Base-by-base conservation (phyloP, 495 filamentous ascomycete species). In the Massariosphaeria phaeospora region DNA sequence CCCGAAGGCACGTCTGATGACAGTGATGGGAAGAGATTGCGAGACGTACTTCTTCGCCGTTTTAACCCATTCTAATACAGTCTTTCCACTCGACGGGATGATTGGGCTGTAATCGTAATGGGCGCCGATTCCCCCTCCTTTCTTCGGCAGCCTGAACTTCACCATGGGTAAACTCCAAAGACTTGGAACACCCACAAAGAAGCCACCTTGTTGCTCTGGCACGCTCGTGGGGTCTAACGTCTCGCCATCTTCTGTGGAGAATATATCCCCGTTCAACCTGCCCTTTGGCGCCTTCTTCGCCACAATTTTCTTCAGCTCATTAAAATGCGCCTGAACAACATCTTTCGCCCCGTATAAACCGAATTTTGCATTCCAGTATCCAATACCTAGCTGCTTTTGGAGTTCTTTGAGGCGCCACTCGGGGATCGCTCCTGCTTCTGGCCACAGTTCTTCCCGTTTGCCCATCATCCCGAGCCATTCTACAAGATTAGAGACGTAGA, bases 381-480 rank as follows among this genome's bases (percentile, higher is more conserved):
- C 75, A 25, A 63, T 61, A 23, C 69, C 72, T 1, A 71, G 70
- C 46, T 76, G 69, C 13, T 65, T 31, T 30, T 72, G 69, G 57
- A 77, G 52, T 53, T 75, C 74, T 40, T 69, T 66, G 23, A 73
- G 50, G 62, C 60, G 70, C 71, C 75, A 64, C 31, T 74, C 70
- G 0, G 75, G 74, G 18, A 78, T 69, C 0, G 75, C 72, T 0
- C 73, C 73, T 2, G 70, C 65, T 7, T 72, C 69, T 20, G 62
- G 48, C 73, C 72, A 76, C 55, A 72, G 70, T 6, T 76, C 72
- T 35, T 70, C 70, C 12, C 72, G 65, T 40, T 71, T 63, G 29
- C 75, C 74, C 26, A 69, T 61, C 50, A 78, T 72, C 13, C 73
- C 71, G n/a, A 72, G 62, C 66, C 71, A 75, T 58, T 76, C 73